A percentile compares a stretch with the other conserved stretches of the same genome.
Evolutionary conservation across 805 yeast species (phyloP).

Genomic region (Blastobotrys terrestris): DNA sequence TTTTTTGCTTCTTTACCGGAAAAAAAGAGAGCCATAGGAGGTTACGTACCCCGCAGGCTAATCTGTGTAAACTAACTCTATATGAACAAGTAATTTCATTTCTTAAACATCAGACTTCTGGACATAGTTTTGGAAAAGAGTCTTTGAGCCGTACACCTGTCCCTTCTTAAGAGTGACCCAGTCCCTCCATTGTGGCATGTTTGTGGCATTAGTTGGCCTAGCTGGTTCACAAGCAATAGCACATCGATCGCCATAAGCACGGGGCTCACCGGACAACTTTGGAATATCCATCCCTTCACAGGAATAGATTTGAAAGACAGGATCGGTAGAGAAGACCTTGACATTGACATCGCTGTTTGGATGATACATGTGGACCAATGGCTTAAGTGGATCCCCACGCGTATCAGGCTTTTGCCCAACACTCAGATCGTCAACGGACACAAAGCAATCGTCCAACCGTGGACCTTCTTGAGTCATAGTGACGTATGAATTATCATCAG

Average conservation of each 20-base stretch:
- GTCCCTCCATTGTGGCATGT: slow-evolving; percentile 39
- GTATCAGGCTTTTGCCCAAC: slow-evolving; percentile 40
- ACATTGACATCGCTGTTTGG: slow-evolving; percentile 40
- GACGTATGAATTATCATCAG: slow-evolving; percentile 16
- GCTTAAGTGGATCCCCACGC: slow-evolving; percentile 32
- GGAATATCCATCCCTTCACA: slow-evolving; percentile 45
- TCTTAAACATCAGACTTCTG: neutral
- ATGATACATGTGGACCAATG: slow-evolving; percentile 40
- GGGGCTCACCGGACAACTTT: slow-evolving; percentile 25
- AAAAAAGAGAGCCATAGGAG: no score
- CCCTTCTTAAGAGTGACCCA: slow-evolving; percentile 47
- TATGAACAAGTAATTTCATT: no score
- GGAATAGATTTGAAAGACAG: slow-evolving; percentile 60
- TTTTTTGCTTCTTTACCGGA: no score
- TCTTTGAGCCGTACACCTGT: slow-evolving; percentile 47
- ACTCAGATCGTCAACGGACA: slow-evolving; percentile 24
- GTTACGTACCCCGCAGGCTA: no score
- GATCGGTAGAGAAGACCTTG: slow-evolving; percentile 51
- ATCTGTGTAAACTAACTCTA: no score
- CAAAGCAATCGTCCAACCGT: slow-evolving; percentile 45
- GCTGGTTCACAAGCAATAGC: slow-evolving; percentile 63
- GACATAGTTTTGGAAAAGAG: slow-evolving; percentile 25
- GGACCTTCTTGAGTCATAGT: slow-evolving; percentile 30
- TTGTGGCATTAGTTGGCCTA: slow-evolving; percentile 51
- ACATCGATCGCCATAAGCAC: slow-evolving; percentile 29